Base-by-base conservation (phyloP, 148 eudicot genomes). In the Linanthus parryae region DNA sequence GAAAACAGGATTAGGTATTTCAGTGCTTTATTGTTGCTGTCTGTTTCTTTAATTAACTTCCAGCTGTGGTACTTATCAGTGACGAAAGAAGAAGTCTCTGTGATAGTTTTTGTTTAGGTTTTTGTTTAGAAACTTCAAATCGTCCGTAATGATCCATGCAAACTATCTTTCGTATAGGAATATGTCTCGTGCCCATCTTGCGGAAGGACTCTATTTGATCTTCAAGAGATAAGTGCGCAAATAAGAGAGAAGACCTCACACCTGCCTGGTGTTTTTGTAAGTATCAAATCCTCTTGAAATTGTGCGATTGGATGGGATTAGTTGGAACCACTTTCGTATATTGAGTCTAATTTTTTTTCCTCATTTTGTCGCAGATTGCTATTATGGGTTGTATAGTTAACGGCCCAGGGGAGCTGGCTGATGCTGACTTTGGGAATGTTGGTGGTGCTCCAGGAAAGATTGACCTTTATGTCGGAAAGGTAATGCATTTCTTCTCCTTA, bases 341-440 rank as follows among this genome's bases (percentile, higher is more conserved):
- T n/a, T n/a, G n/a, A n/a, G n/a, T 54, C 19, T 39, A 9, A 48
- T 58, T 10, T 31, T 21, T 45, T 14, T 45, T 34, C 18, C 52
- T 21, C 5, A 36, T 65, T 11, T 54, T n/a, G 45, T 54, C 23
- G 54, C 85, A 89, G 97, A 89, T 89, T 65, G 97, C 97, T 30
- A 89, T 89, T 67, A 89, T 89, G 97, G 97, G 97, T 48, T 89
- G 97, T 78, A 89, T 89, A 64, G 97, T 89, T 29, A 89, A 89
- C 61, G 97, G 97, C 44, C 97, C 95, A 10, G 97, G 97, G 57
- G 97, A 89, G 73, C 85, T 89, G 97, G 97, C 95, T 48, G 97
- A 89, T 80, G 97, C 97, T 46, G 95, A 89, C 75, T 89, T 89
- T 44, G 97, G 97, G 39, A 85, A 89, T 41, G 97, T 89, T 25